Conservation (phyloP, 2,329 filamentous ascomycete species). For the Endocalyx cinctus region DNA sequence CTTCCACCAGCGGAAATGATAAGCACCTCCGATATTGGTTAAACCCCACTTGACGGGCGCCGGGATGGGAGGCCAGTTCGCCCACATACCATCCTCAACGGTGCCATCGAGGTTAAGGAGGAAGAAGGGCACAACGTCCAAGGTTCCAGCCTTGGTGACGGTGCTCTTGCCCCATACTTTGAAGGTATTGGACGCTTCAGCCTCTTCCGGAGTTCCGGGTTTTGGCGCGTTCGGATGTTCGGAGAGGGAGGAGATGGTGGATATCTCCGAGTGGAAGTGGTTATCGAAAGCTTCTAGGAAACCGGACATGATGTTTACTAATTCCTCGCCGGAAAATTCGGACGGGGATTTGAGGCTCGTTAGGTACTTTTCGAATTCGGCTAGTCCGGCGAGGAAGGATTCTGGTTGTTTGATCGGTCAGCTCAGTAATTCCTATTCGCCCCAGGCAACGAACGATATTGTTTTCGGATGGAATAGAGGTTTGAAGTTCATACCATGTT, state of each 20-base stretch:
- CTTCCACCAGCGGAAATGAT: constrained; percentile 57
- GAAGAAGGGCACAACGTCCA: constrained; percentile 61
- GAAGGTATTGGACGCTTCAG: constrained; percentile 45
- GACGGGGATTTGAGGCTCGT: constrained; percentile 33
- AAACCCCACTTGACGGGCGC: constrained; percentile 55
- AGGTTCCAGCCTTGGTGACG: constrained; percentile 54
- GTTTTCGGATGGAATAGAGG: too few relatives aligned
- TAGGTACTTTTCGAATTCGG: constrained; percentile 49
- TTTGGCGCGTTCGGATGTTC: constrained; percentile 47
- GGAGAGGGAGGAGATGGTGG: constrained; percentile 45
- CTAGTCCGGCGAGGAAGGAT: constrained; percentile 48
- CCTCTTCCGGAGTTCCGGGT: constrained; percentile 39
- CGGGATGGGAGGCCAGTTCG: constrained; percentile 62
- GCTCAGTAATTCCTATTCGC: too few relatives aligned
- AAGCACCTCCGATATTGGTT: constrained; percentile 53
- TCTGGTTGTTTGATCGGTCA: too few relatives aligned
- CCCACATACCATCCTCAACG: constrained; percentile 55
- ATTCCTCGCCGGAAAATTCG: constrained; percentile 39
- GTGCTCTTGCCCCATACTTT: constrained; percentile 60
- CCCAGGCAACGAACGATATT: too few relatives aligned
- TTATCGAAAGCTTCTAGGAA: constrained; percentile 47
- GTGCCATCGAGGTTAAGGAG: constrained; percentile 58
- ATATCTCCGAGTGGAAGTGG: constrained; percentile 54
- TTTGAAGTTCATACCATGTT: constrained; percentile 52
- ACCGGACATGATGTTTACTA: constrained; percentile 44